phyloP scores from a whole-genome alignment of 2,329 filamentous ascomycete species.

The Calonectria henricotiae region DNA sequence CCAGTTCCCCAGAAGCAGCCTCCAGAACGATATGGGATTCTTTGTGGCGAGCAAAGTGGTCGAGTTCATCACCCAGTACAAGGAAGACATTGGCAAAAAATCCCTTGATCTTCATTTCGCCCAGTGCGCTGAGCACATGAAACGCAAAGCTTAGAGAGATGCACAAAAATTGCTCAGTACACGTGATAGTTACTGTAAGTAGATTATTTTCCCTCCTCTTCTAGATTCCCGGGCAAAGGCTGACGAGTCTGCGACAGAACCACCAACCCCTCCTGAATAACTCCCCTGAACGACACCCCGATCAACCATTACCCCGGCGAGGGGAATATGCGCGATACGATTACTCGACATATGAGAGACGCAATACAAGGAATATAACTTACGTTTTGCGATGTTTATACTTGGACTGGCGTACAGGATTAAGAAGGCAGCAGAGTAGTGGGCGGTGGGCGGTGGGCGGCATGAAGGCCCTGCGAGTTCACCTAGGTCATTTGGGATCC shows the following conservation, averaged over 20 bases:
- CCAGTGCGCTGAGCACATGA: conserved; percentile 30
- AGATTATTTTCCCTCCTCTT: no score
- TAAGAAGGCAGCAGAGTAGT: not conserved
- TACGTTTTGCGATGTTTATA: not conserved
- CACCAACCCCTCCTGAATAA: not conserved
- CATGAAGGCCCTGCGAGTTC: not conserved
- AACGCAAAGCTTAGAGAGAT: conserved; percentile 33
- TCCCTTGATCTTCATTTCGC: conserved; percentile 54
- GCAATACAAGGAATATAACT: not conserved
- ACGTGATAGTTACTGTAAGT: not conserved
- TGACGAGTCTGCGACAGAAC: not conserved
- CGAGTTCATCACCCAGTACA: conserved; percentile 61
- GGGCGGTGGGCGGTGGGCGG: not conserved
- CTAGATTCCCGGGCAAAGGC: not conserved
- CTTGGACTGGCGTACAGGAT: not conserved
- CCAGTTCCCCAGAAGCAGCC: conserved; percentile 46
- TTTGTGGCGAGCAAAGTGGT: conserved; percentile 62
- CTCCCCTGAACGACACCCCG: not conserved
- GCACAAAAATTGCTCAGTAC: conserved; percentile 4
- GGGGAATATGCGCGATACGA: not conserved
- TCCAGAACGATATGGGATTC: conserved; percentile 61
- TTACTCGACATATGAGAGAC: not conserved
- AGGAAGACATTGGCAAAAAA: conserved; percentile 58
- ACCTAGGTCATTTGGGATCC: not conserved
- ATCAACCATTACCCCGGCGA: not conserved